These are phyloP conservation scores for Ceratobasidium sp. DNA, from an alignment of 1,284 basidiomycete genomes.

Conservation along the genomic window DNA sequence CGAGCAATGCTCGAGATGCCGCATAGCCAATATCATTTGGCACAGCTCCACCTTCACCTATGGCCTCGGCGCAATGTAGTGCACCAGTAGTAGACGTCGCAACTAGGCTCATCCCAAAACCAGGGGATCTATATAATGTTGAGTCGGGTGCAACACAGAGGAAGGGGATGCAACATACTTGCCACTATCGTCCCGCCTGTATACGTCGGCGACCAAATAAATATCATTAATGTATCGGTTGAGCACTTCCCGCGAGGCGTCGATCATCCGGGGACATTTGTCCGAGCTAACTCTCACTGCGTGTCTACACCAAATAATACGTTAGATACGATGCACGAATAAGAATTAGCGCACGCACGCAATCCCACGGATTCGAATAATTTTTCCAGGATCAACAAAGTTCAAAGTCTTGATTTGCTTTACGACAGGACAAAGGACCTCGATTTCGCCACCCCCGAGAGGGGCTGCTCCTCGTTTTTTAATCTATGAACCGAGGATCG, in stretches of 20 bases:
- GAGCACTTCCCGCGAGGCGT: slow-evolving; percentile 88
- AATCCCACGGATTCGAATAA: slow-evolving; percentile 95
- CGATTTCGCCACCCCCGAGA: slow-evolving; percentile 90
- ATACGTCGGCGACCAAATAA: slow-evolving; percentile 98
- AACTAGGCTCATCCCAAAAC: slow-evolving; percentile 91
- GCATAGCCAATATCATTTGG: slow-evolving; percentile 92
- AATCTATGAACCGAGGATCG: slow-evolving; percentile 66
- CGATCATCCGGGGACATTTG: slow-evolving; percentile 97
- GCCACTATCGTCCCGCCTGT: slow-evolving; percentile 96
- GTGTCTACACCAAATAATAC: slow-evolving; percentile 65
- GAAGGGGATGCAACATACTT: slow-evolving; percentile 44
- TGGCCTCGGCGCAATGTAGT: slow-evolving; percentile 87
- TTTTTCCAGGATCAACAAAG: slow-evolving; percentile 89
- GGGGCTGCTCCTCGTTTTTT: slow-evolving; percentile 94
- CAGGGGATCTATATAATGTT: slow-evolving; percentile 78
- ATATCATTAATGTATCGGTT: slow-evolving; percentile 98
- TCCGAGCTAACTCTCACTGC: slow-evolving; percentile 96
- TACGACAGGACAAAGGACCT: slow-evolving; percentile 92
- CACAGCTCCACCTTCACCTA: slow-evolving; percentile 79
- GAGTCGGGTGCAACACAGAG: background rate
- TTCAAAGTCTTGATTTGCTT: slow-evolving; percentile 91
- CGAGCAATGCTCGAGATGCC: slow-evolving; percentile 81
- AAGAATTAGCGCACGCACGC: slow-evolving; percentile 68
- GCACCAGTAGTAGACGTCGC: slow-evolving; percentile 93
- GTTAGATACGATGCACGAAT: slow-evolving; percentile 21